Base-by-base conservation (phyloP, 352 stramenopile genomes). In the Globisporangium alternatum region DNA sequence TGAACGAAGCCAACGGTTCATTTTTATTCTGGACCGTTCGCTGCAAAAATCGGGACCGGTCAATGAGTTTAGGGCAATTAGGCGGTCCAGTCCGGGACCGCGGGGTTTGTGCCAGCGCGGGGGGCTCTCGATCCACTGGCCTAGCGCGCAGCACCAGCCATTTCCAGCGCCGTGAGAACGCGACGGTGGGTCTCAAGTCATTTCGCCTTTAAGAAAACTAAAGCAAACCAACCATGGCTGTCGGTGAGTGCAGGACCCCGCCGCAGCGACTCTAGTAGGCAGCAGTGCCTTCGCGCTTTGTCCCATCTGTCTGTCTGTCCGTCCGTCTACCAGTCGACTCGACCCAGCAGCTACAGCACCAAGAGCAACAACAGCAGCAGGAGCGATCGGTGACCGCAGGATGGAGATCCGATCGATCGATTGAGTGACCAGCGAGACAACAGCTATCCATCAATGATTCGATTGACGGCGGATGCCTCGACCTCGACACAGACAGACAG, bases 151-250 rank as follows among this genome's bases (percentile, higher is more conserved):
- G 67, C 71, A 77, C 81, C 81, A 90, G 81, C 81, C 81, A 90
- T 88, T 88, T 61, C 55, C 19, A 41, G 43, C 52, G 56, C 69
- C 67, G 43, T 55, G 48, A 54, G 65, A 54, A 57, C 60, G 19
- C 62, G 62, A 56, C 63, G 49, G 41, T 60, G 44, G 41, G 33
- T 75, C 57, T 64, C 56, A 54, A 69, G 62, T 84, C 83, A 93
- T 91, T 94, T 92, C 85, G 83, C 83, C 85, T 92, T 94, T 91
- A 90, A 74, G 76, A 89, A 89, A 80, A 77, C 64, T 64, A 81
- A 90, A 88, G 78, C 81, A 77, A 88, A 86, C 56, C 64, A 84
- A 91, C 77, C 81, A 94, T 94, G 83, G 83, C 83, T 89, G 81
- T 91, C 77, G 83, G 83, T 91, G 74, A 78, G 83, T 91, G 53